Evolutionary conservation across 352 stramenopile genomes (phyloP).

Genomic region (Pythium vanterpoolii): DNA sequence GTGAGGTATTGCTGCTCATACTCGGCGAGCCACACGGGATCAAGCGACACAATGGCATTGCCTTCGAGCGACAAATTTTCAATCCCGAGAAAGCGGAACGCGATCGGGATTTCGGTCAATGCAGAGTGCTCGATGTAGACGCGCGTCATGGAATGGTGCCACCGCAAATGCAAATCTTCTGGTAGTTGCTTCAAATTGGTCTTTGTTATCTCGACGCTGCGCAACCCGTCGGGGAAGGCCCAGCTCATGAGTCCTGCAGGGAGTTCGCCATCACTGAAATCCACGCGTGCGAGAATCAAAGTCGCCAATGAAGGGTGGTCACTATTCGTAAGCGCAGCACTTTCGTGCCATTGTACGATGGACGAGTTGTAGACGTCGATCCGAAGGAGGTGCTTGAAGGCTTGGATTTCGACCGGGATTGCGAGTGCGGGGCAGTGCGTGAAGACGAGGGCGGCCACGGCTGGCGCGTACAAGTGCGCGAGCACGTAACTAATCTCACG

Average conservation of each 20-base stretch:
- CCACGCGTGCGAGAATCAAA: constrained; percentile 10
- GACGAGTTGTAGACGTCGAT: constrained; percentile 23
- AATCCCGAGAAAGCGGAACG: background rate
- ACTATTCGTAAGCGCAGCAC: constrained; percentile 6
- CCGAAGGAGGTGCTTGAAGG: constrained; percentile 13
- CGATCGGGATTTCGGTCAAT: constrained; percentile 4
- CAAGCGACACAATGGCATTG: constrained; percentile 10
- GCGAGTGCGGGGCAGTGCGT: constrained; percentile 10
- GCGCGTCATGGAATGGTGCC: constrained; percentile 11
- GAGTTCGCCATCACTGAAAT: background rate
- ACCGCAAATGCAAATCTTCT: constrained; percentile 11
- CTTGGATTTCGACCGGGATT: constrained; percentile 8
- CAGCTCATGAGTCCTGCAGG: constrained; percentile 7
- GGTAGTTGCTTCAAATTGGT: constrained; percentile 18
- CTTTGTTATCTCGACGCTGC: constrained; percentile 16
- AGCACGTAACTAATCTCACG: background rate
- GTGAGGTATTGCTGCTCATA: constrained; percentile 9
- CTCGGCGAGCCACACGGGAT: constrained; percentile 1
- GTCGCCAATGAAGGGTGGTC: constrained; percentile 6
- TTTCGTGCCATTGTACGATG: constrained; percentile 5
- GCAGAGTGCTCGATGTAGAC: constrained; percentile 16
- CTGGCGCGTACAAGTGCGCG: constrained; percentile 5
- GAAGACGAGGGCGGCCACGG: constrained; percentile 17
- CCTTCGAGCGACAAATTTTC: constrained; percentile 20
- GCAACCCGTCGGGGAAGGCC: constrained; percentile 6